These are phyloP conservation scores for Dothistroma septosporum DNA, from an alignment of 2,329 filamentous ascomycete species.

Conservation along the genomic window DNA sequence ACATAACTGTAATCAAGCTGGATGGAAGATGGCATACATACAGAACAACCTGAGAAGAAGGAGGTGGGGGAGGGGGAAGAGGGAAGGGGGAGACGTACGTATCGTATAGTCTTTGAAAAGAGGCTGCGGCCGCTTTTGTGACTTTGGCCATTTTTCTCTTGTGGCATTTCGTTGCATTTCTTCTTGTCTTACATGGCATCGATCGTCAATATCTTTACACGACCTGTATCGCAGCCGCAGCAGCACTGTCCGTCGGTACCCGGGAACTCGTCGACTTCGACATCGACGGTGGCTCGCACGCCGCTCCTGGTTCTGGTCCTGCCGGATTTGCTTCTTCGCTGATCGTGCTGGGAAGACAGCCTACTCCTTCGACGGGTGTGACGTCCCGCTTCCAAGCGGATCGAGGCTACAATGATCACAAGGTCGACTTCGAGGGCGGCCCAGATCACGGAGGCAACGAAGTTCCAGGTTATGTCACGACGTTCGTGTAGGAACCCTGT, in stretches of 20 bases:
- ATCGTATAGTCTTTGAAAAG: background rate
- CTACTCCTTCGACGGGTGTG: background rate
- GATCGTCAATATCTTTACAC: background rate
- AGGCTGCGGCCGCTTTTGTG: background rate
- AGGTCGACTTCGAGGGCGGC: constrained; percentile 14
- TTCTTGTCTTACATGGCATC: no score
- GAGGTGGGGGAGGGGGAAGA: background rate
- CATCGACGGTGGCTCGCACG: background rate
- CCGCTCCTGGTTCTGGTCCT: no score
- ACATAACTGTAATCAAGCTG: background rate
- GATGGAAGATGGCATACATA: background rate
- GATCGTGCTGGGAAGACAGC: background rate
- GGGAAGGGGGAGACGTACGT: background rate
- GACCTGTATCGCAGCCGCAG: background rate
- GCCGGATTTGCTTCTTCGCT: background rate
- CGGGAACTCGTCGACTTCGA: background rate
- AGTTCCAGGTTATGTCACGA: constrained; percentile 12
- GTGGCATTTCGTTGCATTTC: background rate
- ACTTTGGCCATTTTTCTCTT: background rate
- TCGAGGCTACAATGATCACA: constrained; percentile 16
- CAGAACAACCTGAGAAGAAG: background rate
- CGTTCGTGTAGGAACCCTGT: constrained; percentile 9
- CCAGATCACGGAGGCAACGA: constrained; percentile 15
- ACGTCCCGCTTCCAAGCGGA: background rate
- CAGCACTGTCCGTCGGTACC: background rate